Base-by-base conservation (phyloP, 139 green algal species). In the Haematococcus sp. region DNA sequence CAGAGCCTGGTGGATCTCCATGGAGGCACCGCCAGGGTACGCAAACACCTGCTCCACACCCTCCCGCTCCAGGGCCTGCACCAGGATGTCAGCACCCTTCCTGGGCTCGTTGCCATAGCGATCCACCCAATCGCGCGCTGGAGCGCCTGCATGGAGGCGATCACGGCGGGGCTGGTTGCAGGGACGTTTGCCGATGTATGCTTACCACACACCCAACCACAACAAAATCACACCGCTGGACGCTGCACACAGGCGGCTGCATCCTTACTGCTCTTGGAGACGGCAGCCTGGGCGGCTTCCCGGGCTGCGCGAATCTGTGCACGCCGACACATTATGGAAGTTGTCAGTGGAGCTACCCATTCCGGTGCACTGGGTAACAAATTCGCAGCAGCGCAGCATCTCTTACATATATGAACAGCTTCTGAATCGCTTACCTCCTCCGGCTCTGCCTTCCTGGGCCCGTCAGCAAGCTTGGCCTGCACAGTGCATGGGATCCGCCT, bases 1-100 rank as follows among this genome's bases (percentile, higher is more conserved):
- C 2, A 99, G 88, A 0, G 96, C 94, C 89, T 99, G 96, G 80
- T 99, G 96, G 76, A 99, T 99, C 80, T 99, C 96, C 96, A 99
- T 98, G 9, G 91, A 97, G 2, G 94, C 94, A 23, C 96, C 96
- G n/a, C 96, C 93, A 49, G 87, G 92, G 92, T 88, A 88, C 1
- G 83, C 83, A 77, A 88, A 88, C 70, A 88, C 76, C 27, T 54
- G 56, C 33, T 16, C 19, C 11, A 46, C 91, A 33, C 93, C 95
- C 84, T 99, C 94, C 15, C 96, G 80, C 80, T 98, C 96, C 74
- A 99, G 83, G 4, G 81, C 80, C 80, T 98, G 95, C 44, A 99
- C 93, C 59, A 99, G 88, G 72, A 99, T 97, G 84, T 99, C 96
- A 56, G 83, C 92, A 22, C 96, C 96, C 83, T 98, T 98, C 67